These are phyloP conservation scores for Stagonosporopsis rhizophila DNA, from an alignment of 2,329 filamentous ascomycete genomes.

Conservation along the genomic window DNA sequence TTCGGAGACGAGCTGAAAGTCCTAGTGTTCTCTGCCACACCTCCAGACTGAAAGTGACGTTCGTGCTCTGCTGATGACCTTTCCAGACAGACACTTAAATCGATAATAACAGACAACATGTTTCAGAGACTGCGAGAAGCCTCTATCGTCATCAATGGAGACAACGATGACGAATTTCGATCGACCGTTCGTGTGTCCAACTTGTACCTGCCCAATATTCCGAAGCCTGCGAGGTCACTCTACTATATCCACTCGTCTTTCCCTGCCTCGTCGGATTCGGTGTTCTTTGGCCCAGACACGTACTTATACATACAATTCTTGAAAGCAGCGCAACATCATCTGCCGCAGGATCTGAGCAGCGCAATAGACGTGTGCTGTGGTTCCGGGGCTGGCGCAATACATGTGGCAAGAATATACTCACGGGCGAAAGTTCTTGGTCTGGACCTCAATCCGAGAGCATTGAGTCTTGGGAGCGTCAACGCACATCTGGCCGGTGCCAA, in stretches of 20 bases:
- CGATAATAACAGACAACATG: constrained; percentile 24
- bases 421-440: constrained; percentile 27
- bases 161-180: constrained; percentile 15
- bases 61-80: background rate
- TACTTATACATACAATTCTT: constrained; percentile 33
- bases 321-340: constrained; percentile 17
- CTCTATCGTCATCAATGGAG: constrained; percentile 12
- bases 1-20: background rate
- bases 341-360: constrained; percentile 16
- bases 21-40: background rate
- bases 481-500: constrained; percentile 22
- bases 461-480: constrained; percentile 28
- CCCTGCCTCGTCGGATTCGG: constrained; percentile 28
- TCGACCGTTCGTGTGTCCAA: constrained; percentile 32
- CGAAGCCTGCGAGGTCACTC: constrained; percentile 6
- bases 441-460: constrained; percentile 30
- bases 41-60: background rate
- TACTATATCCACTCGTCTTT: constrained; percentile 37
- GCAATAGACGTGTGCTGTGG: constrained; percentile 36
- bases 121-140: constrained; percentile 19
- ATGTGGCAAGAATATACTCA: constrained; percentile 28
- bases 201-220: constrained; percentile 26
- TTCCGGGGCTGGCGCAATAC: constrained; percentile 35
- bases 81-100: constrained; percentile 20
- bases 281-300: constrained; percentile 36